Base-by-base conservation (phyloP, 345 rosid species). In the Stellera chamaejasme region DNA sequence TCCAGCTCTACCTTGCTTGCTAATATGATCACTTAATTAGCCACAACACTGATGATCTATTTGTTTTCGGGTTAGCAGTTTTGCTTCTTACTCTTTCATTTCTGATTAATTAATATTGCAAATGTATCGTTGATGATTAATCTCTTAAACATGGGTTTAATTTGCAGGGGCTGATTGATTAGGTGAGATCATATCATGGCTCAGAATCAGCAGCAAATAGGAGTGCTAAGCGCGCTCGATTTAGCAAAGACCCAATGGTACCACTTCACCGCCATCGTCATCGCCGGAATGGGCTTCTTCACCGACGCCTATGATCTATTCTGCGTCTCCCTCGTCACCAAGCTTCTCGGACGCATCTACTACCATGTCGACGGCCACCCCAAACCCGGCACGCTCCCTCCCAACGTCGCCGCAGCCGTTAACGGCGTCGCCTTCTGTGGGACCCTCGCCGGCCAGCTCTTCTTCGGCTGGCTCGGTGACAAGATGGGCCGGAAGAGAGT, bases 281-380 rank as follows among this genome's bases (percentile, higher is more conserved):
- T 77, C 25, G 72, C 79, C 5, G 79, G 79, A 43, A 69, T 77
- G 79, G 79, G 79, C 6, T 71, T 77, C 50, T 77, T 77, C 61
- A 74, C 77, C 0, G 79, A 69, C 23, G 79, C 82, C 0, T 77
- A 74, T 23, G 79, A 77, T 63, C 82, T 77, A 0, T 77, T 77
- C n/a, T 70, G 78, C 14, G 68, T 77, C 2, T 73, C 78, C 3
- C 6, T 68, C 3, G 76, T 74, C 63, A 68, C 72, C 10, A 74
- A 66, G 51, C 56, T 77, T 42, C 82, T 77, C 48, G 77, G 82
- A 15, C 77, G 79, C 0, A 9, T 77, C 25, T 77, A 77, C 64
- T 77, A 77, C 66, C 67, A 69, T 60, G 32, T 50, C 1, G 65
- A 59, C 0, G 52, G n/a, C 13, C 61, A 74, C 19, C 16, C 0